A percentile compares a stretch with the other conserved stretches of the same genome.
These are phyloP conservation scores for Didymella sp. DNA, from an alignment of 2,329 filamentous ascomycete species.

Conservation along the genomic window DNA sequence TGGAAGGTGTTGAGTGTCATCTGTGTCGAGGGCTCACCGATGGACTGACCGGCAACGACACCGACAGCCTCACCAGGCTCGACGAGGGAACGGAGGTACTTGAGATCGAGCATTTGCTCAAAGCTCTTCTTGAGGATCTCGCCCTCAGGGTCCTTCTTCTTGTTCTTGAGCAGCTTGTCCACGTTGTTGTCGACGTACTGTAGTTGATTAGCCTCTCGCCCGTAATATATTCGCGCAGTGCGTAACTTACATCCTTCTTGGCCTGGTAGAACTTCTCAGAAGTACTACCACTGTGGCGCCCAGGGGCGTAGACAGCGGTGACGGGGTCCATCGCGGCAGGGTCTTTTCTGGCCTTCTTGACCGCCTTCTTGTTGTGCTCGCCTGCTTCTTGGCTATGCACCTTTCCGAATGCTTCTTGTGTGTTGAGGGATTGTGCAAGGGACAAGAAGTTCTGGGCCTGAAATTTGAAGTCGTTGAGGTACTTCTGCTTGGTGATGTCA, in stretches of 20 bases:
- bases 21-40: slow-evolving; percentile 96
- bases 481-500: slow-evolving; percentile 92
- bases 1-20: slow-evolving; percentile 99
- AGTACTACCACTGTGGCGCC: slow-evolving; percentile 80
- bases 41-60: slow-evolving; percentile 94
- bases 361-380: slow-evolving; percentile 68
- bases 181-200: slow-evolving; percentile 80
- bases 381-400: slow-evolving; percentile 71
- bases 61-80: slow-evolving; percentile 97
- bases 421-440: slow-evolving; percentile 76
- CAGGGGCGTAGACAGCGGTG: slow-evolving; percentile 74
- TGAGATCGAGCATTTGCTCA: slow-evolving; percentile 84
- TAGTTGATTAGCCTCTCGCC: slow-evolving; percentile 23
- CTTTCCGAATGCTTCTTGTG: slow-evolving; percentile 61
- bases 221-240: too few species aligned
- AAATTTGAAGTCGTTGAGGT: slow-evolving; percentile 89
- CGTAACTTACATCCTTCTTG: slow-evolving; percentile 64
- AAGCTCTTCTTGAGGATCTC: slow-evolving; percentile 70
- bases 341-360: slow-evolving; percentile 81
- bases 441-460: slow-evolving; percentile 84
- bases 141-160: slow-evolving; percentile 60
- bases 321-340: slow-evolving; percentile 76
- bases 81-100: slow-evolving; percentile 89
- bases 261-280: slow-evolving; percentile 83
- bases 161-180: slow-evolving; percentile 65